Percentiles rank a stretch among this genome's conserved stretches.
phyloP scores from a whole-genome alignment of 768 basidiomycete genomes.

The Trametes maxima region DNA sequence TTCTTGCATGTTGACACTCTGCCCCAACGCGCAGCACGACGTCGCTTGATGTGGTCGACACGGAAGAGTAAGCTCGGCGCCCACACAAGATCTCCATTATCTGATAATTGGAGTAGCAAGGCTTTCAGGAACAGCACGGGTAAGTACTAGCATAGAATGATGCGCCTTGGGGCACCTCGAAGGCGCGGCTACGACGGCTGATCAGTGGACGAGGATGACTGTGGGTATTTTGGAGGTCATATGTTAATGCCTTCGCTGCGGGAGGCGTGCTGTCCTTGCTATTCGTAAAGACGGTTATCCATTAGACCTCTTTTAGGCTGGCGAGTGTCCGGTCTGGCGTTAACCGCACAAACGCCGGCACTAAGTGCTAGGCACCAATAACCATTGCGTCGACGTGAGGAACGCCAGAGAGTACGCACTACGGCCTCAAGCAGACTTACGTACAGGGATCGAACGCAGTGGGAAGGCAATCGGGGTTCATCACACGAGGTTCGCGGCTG shows the following conservation, averaged over 20 bases:
- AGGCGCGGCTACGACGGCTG: background rate
- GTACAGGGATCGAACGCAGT: slow-evolving; percentile 10
- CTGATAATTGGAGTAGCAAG: background rate
- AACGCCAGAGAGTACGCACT: background rate
- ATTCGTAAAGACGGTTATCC: background rate
- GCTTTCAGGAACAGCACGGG: slow-evolving; percentile 4
- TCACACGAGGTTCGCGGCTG: slow-evolving; percentile 21
- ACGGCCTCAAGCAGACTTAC: slow-evolving; percentile 6
- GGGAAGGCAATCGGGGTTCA: slow-evolving; percentile 12
- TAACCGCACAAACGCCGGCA: slow-evolving; percentile 5
- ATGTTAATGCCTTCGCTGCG: background rate
- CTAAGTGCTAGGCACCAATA: background rate
- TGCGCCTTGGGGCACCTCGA: background rate
- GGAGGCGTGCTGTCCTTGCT: background rate
- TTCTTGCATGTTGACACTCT: no score
- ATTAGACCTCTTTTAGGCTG: slow-evolving; percentile 3
- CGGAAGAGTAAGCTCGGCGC: background rate
- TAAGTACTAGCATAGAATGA: background rate
- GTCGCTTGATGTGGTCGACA: background rate
- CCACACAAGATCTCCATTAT: background rate
- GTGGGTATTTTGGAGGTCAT: slow-evolving; percentile 3
- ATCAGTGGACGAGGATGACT: background rate
- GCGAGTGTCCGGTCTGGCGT: background rate
- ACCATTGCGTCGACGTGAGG: background rate
- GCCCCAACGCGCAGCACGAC: no score